Evolutionary conservation across 768 basidiomycete genomes (phyloP).

Genomic region (Suillus ampliporus): DNA sequence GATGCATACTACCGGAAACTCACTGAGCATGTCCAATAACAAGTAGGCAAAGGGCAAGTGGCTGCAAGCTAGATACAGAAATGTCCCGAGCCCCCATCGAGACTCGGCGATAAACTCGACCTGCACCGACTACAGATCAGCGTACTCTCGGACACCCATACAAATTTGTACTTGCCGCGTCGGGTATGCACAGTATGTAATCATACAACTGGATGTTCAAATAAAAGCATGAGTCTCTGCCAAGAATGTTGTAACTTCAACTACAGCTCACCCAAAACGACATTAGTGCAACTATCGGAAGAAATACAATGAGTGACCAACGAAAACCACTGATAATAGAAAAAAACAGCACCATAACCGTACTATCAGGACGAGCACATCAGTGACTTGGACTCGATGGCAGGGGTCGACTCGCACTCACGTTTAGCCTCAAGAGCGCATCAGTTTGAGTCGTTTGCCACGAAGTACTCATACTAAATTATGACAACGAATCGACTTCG

Average conservation of each 20-base stretch:
- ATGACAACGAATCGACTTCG: not conserved
- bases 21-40: not conserved
- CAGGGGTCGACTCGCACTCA: not conserved
- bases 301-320: not conserved
- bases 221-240: not conserved
- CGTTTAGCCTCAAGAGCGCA: not conserved
- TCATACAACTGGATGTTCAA: not conserved
- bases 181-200: not conserved
- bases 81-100: not conserved
- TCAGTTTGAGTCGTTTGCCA: not conserved
- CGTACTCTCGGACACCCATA: too few relatives aligned
- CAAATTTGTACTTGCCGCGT: not conserved
- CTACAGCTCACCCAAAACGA: not conserved
- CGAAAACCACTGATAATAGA: not conserved
- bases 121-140: not conserved
- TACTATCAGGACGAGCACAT: not conserved
- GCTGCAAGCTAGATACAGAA: conserved; percentile 1
- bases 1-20: not conserved
- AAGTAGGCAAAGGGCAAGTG: not conserved
- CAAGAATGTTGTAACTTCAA: not conserved
- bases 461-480: not conserved
- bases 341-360: not conserved
- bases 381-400: not conserved
- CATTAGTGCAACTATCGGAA: not conserved
- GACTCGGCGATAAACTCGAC: not conserved